Evolutionary conservation across 306 rosid genomes (phyloP).

Genomic region (Rosa chinensis): DNA sequence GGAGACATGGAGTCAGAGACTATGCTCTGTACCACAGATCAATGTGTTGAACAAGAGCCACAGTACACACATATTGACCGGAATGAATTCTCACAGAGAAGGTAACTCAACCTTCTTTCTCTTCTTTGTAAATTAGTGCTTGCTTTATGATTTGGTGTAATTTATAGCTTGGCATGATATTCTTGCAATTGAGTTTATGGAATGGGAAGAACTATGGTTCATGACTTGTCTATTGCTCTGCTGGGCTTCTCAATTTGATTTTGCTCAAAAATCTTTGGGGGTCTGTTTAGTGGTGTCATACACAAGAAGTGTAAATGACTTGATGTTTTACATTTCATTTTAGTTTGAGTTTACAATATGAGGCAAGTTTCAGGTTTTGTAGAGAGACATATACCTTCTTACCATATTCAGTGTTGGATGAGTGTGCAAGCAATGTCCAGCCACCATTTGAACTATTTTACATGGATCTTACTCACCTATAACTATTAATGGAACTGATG

Average conservation of each 20-base stretch:
- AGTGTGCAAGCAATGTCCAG: neutral
- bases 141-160: neutral
- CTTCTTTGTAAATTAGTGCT: neutral
- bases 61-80: slow-evolving; percentile 55
- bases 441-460: neutral
- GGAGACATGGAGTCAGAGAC: neutral
- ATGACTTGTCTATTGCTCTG: neutral
- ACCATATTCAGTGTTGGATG: neutral
- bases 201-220: neutral
- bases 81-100: slow-evolving; percentile 70
- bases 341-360: neutral
- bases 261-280: neutral
- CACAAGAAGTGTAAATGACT: neutral
- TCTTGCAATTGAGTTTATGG: neutral
- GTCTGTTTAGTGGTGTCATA: neutral
- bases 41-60: slow-evolving; percentile 48
- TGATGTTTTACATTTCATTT: neutral
- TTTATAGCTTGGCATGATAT: neutral
- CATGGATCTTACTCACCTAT: neutral
- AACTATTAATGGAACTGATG: neutral
- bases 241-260: neutral
- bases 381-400: neutral
- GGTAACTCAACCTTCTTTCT: slow-evolving; percentile 39
- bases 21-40: slow-evolving; percentile 50
- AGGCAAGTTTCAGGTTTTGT: neutral